Base-by-base conservation (phyloP, 495 filamentous ascomycete species). In the Stereocaulon alpinum region DNA sequence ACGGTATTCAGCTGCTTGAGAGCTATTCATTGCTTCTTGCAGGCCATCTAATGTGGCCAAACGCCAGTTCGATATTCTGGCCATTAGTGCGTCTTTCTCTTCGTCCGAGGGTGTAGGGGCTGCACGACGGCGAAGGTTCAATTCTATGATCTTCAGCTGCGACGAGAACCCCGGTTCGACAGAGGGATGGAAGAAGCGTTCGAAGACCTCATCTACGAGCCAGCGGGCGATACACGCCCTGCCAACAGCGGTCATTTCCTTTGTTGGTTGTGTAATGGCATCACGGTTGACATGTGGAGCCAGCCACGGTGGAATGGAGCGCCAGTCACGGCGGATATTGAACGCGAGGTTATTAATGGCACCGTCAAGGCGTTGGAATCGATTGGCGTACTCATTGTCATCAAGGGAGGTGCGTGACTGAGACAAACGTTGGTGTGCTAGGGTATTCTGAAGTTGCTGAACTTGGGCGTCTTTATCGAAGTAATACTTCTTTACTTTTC, bases 221-320 rank as follows among this genome's bases (percentile, higher is more conserved):
- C 93, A 98, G 57, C 84, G 80, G 32, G 88, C 86, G 60, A 98
- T 91, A 49, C 88, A 81, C 6, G 94, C 90, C 30, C 92, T 82
- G n/a, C 93, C 93, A 24, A 95, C 85, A 6, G 88, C 89, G 6
- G 89, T 96, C 93, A 98, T 98, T 67, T 98, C 93, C 69, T 95
- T 89, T 58, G 87, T 93, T 55, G 90, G 92, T 15, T 81, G 85
- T 50, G 79, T 74, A 29, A 88, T 76, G 2, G 92, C 91, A 61
- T 95, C 91, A 52, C 85, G 77, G 68, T 91, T 96, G 63, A 95
- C 88, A 54, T 80, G 85, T 7, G 76, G 76, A 22, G 79, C 75
- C 22, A 98, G 76, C 91, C 91, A 97, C 3, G 73, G 55, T 2
- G 93, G 93, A 34, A 97, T 73, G 22, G 75, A 72, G 61, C 81